These are phyloP conservation scores for Beta corolliflora DNA, from an alignment of 179 eudicot genomes.

Conservation along the genomic window DNA sequence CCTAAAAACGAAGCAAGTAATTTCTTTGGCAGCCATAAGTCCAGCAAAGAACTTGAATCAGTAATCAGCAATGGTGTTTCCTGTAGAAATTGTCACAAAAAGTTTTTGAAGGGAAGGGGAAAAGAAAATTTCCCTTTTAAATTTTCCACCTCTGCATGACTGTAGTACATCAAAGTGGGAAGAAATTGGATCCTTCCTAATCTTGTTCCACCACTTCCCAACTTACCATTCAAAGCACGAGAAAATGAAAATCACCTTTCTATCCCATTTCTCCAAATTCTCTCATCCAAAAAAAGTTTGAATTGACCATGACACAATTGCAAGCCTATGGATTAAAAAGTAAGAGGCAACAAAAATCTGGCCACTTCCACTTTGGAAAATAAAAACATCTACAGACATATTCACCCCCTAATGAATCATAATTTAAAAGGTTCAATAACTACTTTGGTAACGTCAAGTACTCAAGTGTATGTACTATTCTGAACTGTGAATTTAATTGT, in stretches of 20 bases:
- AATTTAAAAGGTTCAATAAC: neutral
- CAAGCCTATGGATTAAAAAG: neutral
- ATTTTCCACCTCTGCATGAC: neutral
- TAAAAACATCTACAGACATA: neutral
- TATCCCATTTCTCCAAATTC: neutral
- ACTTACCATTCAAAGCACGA: neutral
- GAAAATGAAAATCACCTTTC: neutral
- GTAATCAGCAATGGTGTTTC: neutral
- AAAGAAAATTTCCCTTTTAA: neutral
- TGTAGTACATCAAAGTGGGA: neutral
- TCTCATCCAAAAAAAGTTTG: neutral
- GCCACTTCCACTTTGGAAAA: too few species aligned
- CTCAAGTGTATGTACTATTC: neutral
- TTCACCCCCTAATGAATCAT: neutral
- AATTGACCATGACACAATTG: neutral
- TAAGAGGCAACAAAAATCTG: neutral
- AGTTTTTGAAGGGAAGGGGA: neutral
- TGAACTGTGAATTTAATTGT: neutral
- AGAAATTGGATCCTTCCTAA: neutral
- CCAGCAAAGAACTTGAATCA: too few species aligned
- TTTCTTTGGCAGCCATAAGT: neutral
- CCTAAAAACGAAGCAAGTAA: neutral
- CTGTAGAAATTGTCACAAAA: neutral
- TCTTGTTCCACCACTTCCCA: neutral
- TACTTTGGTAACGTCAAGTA: neutral